phyloP scores from a whole-genome alignment of 306 rosid species.

The Malus sylvestris region DNA sequence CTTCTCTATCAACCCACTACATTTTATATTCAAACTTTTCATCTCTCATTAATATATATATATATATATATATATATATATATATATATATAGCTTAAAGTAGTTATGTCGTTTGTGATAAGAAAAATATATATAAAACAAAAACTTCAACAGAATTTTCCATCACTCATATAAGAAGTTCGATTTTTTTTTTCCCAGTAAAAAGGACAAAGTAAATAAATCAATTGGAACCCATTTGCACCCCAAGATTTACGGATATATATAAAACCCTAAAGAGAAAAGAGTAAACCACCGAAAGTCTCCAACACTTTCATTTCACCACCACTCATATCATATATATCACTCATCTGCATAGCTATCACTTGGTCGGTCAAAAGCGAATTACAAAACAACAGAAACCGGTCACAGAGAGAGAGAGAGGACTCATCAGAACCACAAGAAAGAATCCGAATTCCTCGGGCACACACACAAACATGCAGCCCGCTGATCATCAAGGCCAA shows the following conservation, averaged over 20 bases:
- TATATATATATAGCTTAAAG: too few species aligned
- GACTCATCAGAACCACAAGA: background rate
- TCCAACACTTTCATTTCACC: constrained; percentile 17
- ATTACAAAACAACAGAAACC: constrained; percentile 34
- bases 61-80: too few species aligned
- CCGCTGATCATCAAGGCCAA: constrained; percentile 33
- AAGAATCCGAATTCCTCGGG: background rate
- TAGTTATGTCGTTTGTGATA: too few species aligned
- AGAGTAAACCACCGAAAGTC: constrained; percentile 42
- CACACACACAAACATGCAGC: constrained; percentile 20
- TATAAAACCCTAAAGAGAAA: background rate
- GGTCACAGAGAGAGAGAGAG: background rate
- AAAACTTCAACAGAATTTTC: background rate
- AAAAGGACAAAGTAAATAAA: background rate
- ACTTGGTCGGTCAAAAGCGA: constrained; percentile 50
- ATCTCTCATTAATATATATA: too few species aligned
- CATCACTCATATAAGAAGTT: background rate
- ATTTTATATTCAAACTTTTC: too few species aligned
- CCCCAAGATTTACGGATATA: background rate
- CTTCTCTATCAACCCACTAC: too few species aligned
- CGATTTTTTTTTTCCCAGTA: background rate
- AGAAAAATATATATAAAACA: too few species aligned
- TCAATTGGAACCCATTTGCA: background rate
- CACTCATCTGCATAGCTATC: background rate
- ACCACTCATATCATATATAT: background rate